Evolutionary conservation across 306 rosid species (phyloP).

Genomic region (Dalbergia cultrata): DNA sequence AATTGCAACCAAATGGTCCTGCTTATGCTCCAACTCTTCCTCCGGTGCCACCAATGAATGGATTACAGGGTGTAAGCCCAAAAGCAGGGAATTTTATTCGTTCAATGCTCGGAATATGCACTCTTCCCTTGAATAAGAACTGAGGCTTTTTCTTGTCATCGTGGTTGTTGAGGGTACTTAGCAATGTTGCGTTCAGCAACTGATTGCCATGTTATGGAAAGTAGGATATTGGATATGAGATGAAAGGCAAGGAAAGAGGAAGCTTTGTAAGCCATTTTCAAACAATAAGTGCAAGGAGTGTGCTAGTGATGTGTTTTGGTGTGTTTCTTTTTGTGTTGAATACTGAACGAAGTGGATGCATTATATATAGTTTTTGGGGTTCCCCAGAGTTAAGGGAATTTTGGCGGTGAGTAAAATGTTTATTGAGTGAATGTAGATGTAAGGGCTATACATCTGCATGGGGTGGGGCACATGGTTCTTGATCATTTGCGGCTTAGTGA

Average conservation of each 20-base stretch:
- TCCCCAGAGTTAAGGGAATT: conserved; percentile 51
- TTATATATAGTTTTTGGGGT: conserved; percentile 45
- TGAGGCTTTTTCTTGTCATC: conserved; percentile 67
- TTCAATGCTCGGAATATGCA: conserved; percentile 71
- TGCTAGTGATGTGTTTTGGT: conserved; percentile 30
- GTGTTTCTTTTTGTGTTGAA: conserved; percentile 59
- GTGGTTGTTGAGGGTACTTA: conserved; percentile 18
- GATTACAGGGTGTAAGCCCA: conserved; percentile 33
- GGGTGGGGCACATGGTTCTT: conserved; percentile 33
- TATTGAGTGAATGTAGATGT: not conserved
- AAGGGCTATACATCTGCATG: conserved; percentile 31
- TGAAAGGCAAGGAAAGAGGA: conserved; percentile 35
- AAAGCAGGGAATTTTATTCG: conserved; percentile 53
- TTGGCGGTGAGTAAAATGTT: conserved; percentile 67
- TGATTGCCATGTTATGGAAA: conserved; percentile 50
- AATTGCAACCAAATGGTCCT: conserved; percentile 32
- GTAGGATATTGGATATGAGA: conserved; percentile 46
- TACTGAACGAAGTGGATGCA: conserved; percentile 38
- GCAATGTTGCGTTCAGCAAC: conserved; percentile 54
- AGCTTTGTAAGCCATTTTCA: conserved; percentile 47
- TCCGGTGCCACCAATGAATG: conserved; percentile 47
- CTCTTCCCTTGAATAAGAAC: conserved; percentile 55
- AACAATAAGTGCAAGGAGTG: conserved; percentile 42
- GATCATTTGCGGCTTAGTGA: conserved; percentile 27
- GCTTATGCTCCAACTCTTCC: not conserved